Percentiles rank a stretch among this genome's conserved stretches.
Evolutionary conservation across 495 filamentous ascomycete genomes (phyloP).

Genomic region (Penicillium odoratum): DNA sequence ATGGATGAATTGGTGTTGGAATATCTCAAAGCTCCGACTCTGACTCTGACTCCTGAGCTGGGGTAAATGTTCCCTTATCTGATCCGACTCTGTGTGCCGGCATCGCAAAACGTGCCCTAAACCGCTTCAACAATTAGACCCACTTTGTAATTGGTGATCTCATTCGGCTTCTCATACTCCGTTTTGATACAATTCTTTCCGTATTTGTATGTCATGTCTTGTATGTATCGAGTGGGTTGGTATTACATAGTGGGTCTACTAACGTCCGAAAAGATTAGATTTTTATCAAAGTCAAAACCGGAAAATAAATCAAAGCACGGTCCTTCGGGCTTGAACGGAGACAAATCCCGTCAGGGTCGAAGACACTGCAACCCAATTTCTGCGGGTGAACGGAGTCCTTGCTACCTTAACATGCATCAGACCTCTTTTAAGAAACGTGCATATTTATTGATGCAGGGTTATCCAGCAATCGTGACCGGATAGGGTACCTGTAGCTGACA

Average conservation of each 20-base stretch:
- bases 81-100: constrained; percentile 11
- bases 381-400: neutral
- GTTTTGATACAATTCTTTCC: neutral
- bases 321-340: constrained; percentile 2
- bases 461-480: neutral
- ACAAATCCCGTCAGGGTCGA: neutral
- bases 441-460: neutral
- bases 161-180: neutral
- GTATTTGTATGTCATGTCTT: no score
- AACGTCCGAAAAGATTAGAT: neutral
- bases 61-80: constrained; percentile 7
- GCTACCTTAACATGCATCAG: neutral
- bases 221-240: neutral
- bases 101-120: constrained; percentile 2
- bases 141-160: neutral
- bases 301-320: constrained; percentile 1
- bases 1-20: neutral
- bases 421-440: neutral
- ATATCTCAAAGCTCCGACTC: neutral
- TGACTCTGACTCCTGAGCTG: no score
- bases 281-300: neutral
- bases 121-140: neutral
- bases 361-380: neutral
- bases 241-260: constrained; percentile 1
- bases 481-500: neutral